Evolutionary conservation across 73 alveolate genomes (phyloP), one percentile per base, ranked within the genome.

Genomic region (Uronychia binucleata): DNA sequence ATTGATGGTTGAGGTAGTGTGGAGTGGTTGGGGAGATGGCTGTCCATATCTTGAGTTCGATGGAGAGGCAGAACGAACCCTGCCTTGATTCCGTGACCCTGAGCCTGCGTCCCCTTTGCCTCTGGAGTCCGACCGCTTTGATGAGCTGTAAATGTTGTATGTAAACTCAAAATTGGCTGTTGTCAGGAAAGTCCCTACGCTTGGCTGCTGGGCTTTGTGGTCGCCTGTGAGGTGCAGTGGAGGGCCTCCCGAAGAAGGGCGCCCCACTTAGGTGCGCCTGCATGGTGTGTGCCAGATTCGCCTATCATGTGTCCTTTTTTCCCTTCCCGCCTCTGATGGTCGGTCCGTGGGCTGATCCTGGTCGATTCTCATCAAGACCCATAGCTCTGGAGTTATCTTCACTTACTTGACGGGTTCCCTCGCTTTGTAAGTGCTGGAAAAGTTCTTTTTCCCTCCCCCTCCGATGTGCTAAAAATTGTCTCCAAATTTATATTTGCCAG

Each of bases 141-240:
- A 11, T 13, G 81, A 26, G n/a, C 59, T 28, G 27, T 75, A 75
- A 27, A 75, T 75, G 58, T 75, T 75, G 59, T 75, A 75, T 5
- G 81, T 58, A 32, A 75, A 75, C 5, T 75, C 81, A 30, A 75
- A 75, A 30, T 75, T 75, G 58, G 46, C 81, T 75, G 81, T 5
- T 26, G 58, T 26, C 28, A 32, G 81, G 5, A 1, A 28, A 5
- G 8, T 35, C 28, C 5, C 30, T 75, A 75, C 81, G 81, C 46
- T 75, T 75, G 25, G 81, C 32, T 5, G 57, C 81, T 28, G 81
- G 81, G 5, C 57, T 26, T 8, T 75, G 58, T 5, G 81, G 81
- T 13, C 81, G 1, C 58, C 32, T 75, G 27, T 75, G 28, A 25
- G 81, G 81, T 5, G 81, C 81, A 5, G 81, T 75, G 11, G 81